Conservation (phyloP, 108 stramenopile genomes). For the Hondaea fermentalgiana region DNA sequence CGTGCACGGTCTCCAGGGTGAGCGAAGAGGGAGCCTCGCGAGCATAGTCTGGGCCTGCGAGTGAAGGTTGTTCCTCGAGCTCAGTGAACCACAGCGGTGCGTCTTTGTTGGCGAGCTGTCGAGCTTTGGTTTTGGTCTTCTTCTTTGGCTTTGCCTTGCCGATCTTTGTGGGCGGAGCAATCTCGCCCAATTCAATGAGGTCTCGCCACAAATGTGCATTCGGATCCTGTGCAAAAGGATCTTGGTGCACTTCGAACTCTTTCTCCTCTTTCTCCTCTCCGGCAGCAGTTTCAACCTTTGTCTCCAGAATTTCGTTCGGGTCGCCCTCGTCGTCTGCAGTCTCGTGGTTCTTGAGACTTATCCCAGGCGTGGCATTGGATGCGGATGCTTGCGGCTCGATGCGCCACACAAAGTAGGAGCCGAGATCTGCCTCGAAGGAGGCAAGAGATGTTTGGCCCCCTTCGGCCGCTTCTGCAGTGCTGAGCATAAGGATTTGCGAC, state of each 20-base stretch:
- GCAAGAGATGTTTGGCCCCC: not conserved
- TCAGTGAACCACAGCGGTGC: not conserved
- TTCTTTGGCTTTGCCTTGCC: not conserved
- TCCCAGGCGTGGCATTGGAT: not conserved
- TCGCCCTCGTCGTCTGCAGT: not conserved
- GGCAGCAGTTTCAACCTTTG: not conserved
- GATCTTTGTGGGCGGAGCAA: not conserved
- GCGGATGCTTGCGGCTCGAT: not conserved
- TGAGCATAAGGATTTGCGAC: not conserved
- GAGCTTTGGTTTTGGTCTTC: not conserved
- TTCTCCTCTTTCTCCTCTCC: not conserved
- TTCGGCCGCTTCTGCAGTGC: too few species aligned
- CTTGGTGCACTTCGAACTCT: not conserved
- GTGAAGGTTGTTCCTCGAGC: not conserved
- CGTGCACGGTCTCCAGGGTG: not conserved
- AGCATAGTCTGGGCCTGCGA: not conserved
- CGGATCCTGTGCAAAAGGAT: not conserved
- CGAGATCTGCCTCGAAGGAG: not conserved
- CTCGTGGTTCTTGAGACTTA: too few species aligned
- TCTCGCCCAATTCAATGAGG: not conserved
- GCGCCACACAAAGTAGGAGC: not conserved
- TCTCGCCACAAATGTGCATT: not conserved
- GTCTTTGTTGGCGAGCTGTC: not conserved
- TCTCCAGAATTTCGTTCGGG: not conserved
- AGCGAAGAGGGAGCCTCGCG: not conserved